A percentile compares a stretch with the other conserved stretches of the same genome.
phyloP scores from a whole-genome alignment of 345 rosid species.

The Leavenworthia alabamica region DNA sequence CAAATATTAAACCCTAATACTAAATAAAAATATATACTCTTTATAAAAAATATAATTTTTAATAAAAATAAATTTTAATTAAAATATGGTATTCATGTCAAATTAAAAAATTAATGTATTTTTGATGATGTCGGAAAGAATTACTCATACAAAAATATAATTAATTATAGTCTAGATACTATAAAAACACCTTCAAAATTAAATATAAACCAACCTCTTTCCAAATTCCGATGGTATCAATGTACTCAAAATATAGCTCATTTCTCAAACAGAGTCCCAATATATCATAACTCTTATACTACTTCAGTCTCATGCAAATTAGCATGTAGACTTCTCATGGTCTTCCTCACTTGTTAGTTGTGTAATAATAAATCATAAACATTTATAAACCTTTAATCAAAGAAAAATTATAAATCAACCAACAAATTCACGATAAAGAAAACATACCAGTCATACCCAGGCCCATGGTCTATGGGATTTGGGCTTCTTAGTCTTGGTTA shows the following conservation, averaged over 20 bases:
- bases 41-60: no score
- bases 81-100: no score
- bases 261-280: not conserved
- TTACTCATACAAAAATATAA: not conserved
- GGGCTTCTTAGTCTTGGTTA: not conserved
- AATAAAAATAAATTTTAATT: no score
- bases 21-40: no score
- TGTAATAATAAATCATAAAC: not conserved
- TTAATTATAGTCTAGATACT: not conserved
- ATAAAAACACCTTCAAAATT: not conserved
- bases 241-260: not conserved
- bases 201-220: not conserved
- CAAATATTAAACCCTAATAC: no score
- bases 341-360: not conserved
- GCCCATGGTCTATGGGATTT: not conserved
- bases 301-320: not conserved
- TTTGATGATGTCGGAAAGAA: no score
- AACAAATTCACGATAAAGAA: not conserved
- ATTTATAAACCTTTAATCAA: no score
- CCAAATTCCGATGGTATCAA: not conserved
- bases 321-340: not conserved
- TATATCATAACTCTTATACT: not conserved
- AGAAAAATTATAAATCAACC: not conserved
- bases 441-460: not conserved
- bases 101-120: no score